Conservation (phyloP, 192 early-diverging fungal species). For the Coemansia sp. region DNA sequence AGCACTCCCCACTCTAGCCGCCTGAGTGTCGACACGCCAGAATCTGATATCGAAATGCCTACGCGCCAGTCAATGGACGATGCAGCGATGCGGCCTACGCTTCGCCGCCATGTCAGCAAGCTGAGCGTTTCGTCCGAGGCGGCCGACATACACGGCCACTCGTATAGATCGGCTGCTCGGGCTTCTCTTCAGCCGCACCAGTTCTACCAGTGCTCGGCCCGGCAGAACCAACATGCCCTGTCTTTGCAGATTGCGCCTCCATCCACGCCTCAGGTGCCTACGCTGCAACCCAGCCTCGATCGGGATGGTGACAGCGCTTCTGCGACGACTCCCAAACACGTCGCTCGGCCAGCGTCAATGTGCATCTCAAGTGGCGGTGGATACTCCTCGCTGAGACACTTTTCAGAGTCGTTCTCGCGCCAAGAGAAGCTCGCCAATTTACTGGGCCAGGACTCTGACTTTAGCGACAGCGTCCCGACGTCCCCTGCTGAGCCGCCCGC, state of each 20-base stretch:
- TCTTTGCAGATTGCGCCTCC: background rate
- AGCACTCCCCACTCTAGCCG: slow-evolving; percentile 25
- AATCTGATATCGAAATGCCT: slow-evolving; percentile 40
- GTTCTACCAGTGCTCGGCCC: slow-evolving; percentile 24
- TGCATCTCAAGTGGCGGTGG: slow-evolving; percentile 20
- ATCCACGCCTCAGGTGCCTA: background rate
- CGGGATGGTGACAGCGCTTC: slow-evolving; percentile 5
- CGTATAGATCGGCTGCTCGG: slow-evolving; percentile 21
- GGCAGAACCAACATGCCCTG: slow-evolving; percentile 7
- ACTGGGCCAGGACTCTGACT: slow-evolving; percentile 35
- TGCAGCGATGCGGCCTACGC: slow-evolving; percentile 25
- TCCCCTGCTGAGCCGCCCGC: slow-evolving; percentile 33
- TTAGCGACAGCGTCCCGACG: slow-evolving; percentile 36
- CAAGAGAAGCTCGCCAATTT: slow-evolving; percentile 47
- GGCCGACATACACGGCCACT: slow-evolving; percentile 9
- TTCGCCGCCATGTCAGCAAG: slow-evolving; percentile 42
- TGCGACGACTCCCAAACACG: slow-evolving; percentile 5
- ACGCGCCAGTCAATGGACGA: slow-evolving; percentile 53
- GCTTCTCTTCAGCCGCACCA: slow-evolving; percentile 44
- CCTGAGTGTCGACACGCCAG: slow-evolving; percentile 30
- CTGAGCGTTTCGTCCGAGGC: slow-evolving; percentile 49
- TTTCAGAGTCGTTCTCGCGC: slow-evolving; percentile 32
- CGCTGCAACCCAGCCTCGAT: background rate
- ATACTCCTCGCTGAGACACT: slow-evolving; percentile 18
- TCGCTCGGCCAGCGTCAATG: slow-evolving; percentile 45